Conservation (phyloP, 768 basidiomycete species). For the Hygrophorus pudorinus region DNA sequence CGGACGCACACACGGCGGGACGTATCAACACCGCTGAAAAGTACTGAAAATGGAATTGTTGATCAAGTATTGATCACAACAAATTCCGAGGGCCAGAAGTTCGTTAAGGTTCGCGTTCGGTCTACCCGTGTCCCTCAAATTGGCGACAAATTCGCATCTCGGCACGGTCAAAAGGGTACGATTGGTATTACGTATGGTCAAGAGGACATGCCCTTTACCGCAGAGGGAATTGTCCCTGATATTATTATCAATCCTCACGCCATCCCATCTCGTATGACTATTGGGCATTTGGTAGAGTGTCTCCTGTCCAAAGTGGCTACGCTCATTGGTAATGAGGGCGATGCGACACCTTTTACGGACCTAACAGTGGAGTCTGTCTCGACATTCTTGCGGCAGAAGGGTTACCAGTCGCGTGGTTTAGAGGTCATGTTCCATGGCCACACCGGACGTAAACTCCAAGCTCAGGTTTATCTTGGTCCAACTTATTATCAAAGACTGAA, state of each 20-base stretch:
- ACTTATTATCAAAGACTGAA: constrained; percentile 99
- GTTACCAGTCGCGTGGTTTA: constrained; percentile 94
- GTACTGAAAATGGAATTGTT: constrained; percentile 95
- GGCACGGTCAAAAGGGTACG: constrained; percentile 99
- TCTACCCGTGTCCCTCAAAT: constrained; percentile 96
- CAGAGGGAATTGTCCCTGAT: constrained; percentile 94
- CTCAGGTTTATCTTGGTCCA: constrained; percentile 96
- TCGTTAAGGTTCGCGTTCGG: constrained; percentile 95
- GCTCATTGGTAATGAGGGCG: constrained; percentile 92
- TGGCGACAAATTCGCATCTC: constrained; percentile 98
- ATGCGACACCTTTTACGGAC: constrained; percentile 97
- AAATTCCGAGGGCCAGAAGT: constrained; percentile 92
- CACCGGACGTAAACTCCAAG: constrained; percentile 95
- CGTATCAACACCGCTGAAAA: constrained; percentile 95
- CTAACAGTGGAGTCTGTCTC: constrained; percentile 98
- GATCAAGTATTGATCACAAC: constrained; percentile 97
- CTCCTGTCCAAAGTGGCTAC: constrained; percentile 93
- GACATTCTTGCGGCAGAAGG: constrained; percentile 74
- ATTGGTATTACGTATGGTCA: constrained; percentile 99
- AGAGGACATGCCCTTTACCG: constrained; percentile 99
- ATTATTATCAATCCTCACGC: constrained; percentile 99
- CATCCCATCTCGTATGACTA: constrained; percentile 99
- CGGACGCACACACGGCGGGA: constrained; percentile 88
- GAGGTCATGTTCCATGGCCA: constrained; percentile 99
- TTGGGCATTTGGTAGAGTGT: constrained; percentile 98